Conservation (phyloP, 2,329 filamentous ascomycete genomes). For the Xylariaceae sp. region DNA sequence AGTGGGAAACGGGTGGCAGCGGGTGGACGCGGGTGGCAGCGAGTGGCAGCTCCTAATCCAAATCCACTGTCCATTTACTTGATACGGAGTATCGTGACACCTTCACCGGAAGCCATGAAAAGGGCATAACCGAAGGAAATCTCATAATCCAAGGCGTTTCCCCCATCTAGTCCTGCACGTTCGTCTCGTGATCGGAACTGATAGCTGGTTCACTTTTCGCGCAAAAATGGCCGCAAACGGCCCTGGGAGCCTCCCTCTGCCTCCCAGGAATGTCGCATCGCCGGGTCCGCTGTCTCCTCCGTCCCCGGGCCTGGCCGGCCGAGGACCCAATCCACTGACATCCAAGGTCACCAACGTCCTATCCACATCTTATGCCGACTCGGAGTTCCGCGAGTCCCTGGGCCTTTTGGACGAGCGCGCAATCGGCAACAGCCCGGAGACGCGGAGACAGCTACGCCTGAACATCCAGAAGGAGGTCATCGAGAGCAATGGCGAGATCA, state of each 20-base stretch:
- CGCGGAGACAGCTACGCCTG: constrained; percentile 69
- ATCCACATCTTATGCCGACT: constrained; percentile 85
- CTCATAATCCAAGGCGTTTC: too few relatives aligned
- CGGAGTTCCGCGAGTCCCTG: constrained; percentile 82
- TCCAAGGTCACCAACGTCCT: constrained; percentile 79
- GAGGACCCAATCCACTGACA: constrained; percentile 58
- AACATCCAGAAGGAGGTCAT: constrained; percentile 90
- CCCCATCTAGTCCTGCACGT: too few relatives aligned
- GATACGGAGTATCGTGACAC: too few relatives aligned
- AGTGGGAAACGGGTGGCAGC: too few relatives aligned
- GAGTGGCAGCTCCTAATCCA: too few relatives aligned
- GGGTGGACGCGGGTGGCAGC: too few relatives aligned
- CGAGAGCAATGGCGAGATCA: constrained; percentile 81
- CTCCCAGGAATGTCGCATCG: constrained; percentile 18
- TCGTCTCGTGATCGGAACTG: too few relatives aligned
- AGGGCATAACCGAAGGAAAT: too few relatives aligned
- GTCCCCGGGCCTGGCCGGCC: constrained; percentile 26
- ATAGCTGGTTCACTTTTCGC: too few relatives aligned
- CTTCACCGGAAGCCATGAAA: too few relatives aligned
- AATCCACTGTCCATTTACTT: too few relatives aligned
- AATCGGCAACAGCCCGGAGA: constrained; percentile 67
- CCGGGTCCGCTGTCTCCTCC: constrained; percentile 25
- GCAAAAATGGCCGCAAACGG: constrained; percentile 24
- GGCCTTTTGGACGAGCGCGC: constrained; percentile 66
- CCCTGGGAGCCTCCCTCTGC: constrained; percentile 18